phyloP scores from a whole-genome alignment of 441 rosid species.

The Pelargonium myrrhifolium region DNA sequence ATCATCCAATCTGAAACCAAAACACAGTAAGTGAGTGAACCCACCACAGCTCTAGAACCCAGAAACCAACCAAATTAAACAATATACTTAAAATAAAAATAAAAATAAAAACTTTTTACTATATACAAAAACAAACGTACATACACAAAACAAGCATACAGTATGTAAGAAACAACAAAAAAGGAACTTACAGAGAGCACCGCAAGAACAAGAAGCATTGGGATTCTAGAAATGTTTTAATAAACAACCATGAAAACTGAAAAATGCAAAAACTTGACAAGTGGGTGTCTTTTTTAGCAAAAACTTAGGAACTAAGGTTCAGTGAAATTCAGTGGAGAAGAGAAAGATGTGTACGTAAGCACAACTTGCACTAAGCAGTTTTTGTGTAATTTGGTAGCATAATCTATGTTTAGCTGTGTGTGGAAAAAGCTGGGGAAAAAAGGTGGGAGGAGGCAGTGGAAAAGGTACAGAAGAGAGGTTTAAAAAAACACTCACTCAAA shows the following conservation, averaged over 20 bases:
- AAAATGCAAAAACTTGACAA: neutral
- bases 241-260: neutral
- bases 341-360: neutral
- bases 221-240: neutral
- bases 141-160: neutral
- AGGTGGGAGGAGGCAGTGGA: neutral
- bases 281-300: neutral
- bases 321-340: neutral
- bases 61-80: constrained; percentile 9
- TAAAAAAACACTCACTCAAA: no score
- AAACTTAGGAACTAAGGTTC: constrained; percentile 8
- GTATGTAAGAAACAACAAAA: constrained; percentile 1
- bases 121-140: neutral
- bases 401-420: neutral
- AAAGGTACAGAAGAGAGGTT: constrained; percentile 1
- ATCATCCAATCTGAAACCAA: constrained; percentile 43
- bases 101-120: constrained; percentile 5
- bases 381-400: neutral
- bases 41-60: constrained; percentile 8
- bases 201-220: neutral
- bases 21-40: constrained; percentile 17
- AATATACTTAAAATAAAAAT: constrained; percentile 12
- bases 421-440: constrained; percentile 7
- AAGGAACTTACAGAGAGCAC: neutral
- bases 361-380: neutral